Conservation (phyloP, 2,329 filamentous ascomycete genomes). For the Colletotrichum sansevieriae region DNA sequence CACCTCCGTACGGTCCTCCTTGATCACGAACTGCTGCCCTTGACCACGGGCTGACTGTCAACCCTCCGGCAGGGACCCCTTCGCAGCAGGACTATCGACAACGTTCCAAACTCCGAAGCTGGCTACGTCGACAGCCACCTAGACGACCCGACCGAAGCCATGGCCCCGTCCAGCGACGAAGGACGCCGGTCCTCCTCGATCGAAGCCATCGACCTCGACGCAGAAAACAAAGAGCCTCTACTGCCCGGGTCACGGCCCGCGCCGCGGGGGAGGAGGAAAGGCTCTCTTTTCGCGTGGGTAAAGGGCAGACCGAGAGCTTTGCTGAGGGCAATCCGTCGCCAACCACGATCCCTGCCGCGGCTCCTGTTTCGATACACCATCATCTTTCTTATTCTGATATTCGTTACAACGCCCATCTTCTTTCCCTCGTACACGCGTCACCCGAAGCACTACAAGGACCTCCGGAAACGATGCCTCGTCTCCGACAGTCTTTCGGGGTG, state of each 20-base stretch:
- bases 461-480: constrained; percentile 49
- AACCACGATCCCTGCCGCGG: constrained; percentile 33
- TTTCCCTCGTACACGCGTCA: constrained; percentile 59
- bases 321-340: constrained; percentile 36
- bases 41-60: too few relatives aligned
- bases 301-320: constrained; percentile 28
- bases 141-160: background rate
- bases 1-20: background rate
- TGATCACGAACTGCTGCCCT: too few relatives aligned
- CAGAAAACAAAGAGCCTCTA: constrained; percentile 32
- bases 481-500: constrained; percentile 49
- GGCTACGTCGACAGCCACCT: background rate
- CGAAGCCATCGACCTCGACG: constrained; percentile 30
- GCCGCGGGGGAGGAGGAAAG: constrained; percentile 4
- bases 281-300: constrained; percentile 29
- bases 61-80: too few relatives aligned
- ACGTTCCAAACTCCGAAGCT: background rate
- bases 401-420: constrained; percentile 52
- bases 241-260: constrained; percentile 15
- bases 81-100: too few relatives aligned
- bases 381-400: constrained; percentile 49
- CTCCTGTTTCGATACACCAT: constrained; percentile 45
- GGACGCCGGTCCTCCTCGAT: constrained; percentile 14
- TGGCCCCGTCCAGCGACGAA: constrained; percentile 19
- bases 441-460: constrained; percentile 53